phyloP scores from a whole-genome alignment of 345 rosid species.

The Trapa incisa region DNA sequence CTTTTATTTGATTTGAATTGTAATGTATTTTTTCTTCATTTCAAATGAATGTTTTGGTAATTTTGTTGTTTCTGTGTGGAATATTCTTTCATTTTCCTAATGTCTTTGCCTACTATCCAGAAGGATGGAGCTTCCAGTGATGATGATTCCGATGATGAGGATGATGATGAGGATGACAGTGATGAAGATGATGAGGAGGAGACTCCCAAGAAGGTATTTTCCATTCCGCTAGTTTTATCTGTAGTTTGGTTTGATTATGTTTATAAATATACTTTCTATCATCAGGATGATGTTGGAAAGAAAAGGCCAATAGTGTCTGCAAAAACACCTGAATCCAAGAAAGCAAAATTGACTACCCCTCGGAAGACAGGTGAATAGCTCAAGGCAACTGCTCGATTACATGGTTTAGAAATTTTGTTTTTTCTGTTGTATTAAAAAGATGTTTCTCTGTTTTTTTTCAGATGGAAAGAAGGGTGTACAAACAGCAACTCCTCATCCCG shows the following conservation, averaged over 20 bases:
- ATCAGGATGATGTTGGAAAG: constrained; percentile 40
- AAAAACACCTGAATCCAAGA: constrained; percentile 46
- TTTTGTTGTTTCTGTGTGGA: not conserved
- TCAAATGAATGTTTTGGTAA: not conserved
- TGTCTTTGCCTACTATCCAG: not conserved
- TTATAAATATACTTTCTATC: not conserved
- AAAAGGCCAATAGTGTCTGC: constrained; percentile 49
- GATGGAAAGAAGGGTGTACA: constrained; percentile 52
- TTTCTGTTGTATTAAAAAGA: not conserved
- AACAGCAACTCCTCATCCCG: constrained; percentile 64
- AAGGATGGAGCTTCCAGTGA: constrained; percentile 1
- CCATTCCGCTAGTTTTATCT: too few relatives aligned
- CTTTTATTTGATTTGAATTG: not conserved
- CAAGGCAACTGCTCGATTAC: not conserved
- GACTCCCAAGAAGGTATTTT: constrained; percentile 39
- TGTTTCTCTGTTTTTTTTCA: constrained; percentile 10
- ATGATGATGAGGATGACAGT: constrained; percentile 30
- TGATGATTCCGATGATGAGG: constrained; percentile 19
- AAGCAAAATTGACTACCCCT: constrained; percentile 58
- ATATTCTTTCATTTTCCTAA: not conserved
- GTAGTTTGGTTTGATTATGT: not conserved
- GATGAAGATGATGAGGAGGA: constrained; percentile 18
- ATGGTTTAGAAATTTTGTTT: not conserved
- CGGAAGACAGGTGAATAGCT: constrained; percentile 46
- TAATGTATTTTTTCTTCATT: not conserved